phyloP scores from a whole-genome alignment of 345 rosid species.

The Rhodamnia argentea region DNA sequence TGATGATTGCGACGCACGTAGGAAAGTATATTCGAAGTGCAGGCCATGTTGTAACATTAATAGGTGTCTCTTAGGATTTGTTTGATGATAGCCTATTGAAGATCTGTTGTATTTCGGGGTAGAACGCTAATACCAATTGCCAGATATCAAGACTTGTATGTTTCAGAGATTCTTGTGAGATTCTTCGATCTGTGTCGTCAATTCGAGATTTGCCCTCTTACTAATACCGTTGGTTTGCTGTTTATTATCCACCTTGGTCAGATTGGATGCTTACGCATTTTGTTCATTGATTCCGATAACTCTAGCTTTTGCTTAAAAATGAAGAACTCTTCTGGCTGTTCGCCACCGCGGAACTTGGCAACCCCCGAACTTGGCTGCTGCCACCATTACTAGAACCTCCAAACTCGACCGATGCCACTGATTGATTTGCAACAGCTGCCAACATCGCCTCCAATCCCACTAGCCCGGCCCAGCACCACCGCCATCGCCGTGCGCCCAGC shows the following conservation, averaged over 20 bases:
- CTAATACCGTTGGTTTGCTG: neutral
- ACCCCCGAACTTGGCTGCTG: neutral
- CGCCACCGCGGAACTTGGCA: neutral
- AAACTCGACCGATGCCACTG: neutral
- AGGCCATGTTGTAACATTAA: neutral
- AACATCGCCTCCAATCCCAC: neutral
- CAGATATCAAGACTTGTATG: neutral
- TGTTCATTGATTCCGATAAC: neutral
- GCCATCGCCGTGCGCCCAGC: neutral
- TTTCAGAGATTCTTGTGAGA: neutral
- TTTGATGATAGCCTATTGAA: neutral
- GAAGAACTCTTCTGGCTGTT: neutral
- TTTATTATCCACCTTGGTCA: neutral
- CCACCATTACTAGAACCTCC: neutral
- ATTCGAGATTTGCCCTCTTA: neutral
- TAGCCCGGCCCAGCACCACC: neutral
- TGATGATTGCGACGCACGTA: neutral
- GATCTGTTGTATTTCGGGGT: neutral
- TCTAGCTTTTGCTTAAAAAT: neutral
- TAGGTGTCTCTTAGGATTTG: neutral
- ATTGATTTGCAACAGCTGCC: neutral
- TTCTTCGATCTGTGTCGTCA: neutral
- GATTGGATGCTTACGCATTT: neutral
- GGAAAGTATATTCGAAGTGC: neutral
- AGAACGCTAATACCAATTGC: neutral